Evolutionary conservation across 2,329 filamentous ascomycete species (phyloP).

Genomic region (Colletotrichum truncatum): DNA sequence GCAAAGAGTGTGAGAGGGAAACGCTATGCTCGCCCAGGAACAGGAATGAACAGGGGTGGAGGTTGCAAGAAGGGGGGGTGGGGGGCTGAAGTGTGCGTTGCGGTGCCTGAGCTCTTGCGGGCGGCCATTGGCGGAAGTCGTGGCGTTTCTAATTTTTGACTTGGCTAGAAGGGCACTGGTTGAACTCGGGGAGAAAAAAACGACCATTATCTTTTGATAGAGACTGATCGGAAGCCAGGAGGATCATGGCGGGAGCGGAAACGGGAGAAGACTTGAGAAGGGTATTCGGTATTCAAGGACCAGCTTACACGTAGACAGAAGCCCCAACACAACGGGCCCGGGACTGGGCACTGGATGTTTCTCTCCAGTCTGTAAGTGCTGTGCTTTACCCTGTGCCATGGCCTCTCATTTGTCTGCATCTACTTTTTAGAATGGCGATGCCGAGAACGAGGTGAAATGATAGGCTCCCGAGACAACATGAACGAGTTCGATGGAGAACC

Average conservation of each 20-base stretch:
- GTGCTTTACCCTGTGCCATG: no score
- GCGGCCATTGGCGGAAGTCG: background rate
- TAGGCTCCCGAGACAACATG: background rate
- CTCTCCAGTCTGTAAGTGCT: no score
- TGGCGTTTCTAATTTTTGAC: slow-evolving; percentile 22
- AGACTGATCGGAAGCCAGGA: background rate
- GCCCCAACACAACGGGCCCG: no score
- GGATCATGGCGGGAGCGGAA: slow-evolving; percentile 5
- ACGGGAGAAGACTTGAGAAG: slow-evolving; percentile 5
- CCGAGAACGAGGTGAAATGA: slow-evolving; percentile 17
- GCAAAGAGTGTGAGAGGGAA: background rate
- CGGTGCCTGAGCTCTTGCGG: slow-evolving; percentile 13
- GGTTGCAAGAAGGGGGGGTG: background rate
- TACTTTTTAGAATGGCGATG: background rate
- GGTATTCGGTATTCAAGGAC: background rate
- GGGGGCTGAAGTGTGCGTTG: background rate
- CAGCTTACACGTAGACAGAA: background rate
- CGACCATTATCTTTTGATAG: background rate
- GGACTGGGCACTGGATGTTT: no score
- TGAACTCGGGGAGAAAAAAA: background rate
- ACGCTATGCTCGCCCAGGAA: background rate
- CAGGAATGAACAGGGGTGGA: background rate
- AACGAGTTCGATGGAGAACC: no score
- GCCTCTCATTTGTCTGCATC: no score
- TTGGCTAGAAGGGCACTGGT: background rate